Percentiles rank a stretch among this genome's conserved stretches.
Evolutionary conservation across 192 early-diverging fungal genomes (phyloP).

Genomic region (Haplosporangium gracile): DNA sequence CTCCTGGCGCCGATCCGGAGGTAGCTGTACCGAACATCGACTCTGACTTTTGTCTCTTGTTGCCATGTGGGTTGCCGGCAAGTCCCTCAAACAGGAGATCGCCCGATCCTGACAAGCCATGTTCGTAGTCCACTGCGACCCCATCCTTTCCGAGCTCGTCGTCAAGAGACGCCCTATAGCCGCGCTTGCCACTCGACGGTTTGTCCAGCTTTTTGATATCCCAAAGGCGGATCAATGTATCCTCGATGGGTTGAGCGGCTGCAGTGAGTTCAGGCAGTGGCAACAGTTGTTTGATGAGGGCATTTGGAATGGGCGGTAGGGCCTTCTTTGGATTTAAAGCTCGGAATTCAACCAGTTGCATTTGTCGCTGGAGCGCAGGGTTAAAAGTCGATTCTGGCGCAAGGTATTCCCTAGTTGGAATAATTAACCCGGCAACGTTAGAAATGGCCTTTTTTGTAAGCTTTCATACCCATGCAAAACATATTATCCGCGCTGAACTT

Average conservation of each 20-base stretch:
- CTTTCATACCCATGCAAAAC: not conserved
- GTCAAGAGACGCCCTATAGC: slow-evolving; percentile 36
- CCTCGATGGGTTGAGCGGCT: slow-evolving; percentile 49
- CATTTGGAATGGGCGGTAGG: slow-evolving; percentile 64
- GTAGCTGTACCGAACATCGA: slow-evolving; percentile 43
- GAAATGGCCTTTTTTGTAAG: not conserved
- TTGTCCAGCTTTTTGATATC: slow-evolving; percentile 67
- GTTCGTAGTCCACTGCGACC: not conserved
- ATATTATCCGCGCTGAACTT: slow-evolving; percentile 15
- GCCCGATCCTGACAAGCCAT: slow-evolving; percentile 2
- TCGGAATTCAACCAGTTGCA: slow-evolving; percentile 68
- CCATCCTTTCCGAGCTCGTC: slow-evolving; percentile 38
- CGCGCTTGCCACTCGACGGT: slow-evolving; percentile 27
- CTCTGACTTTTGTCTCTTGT: slow-evolving; percentile 45
- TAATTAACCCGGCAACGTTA: not conserved
- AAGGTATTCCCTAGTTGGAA: slow-evolving; percentile 61
- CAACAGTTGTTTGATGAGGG: slow-evolving; percentile 61
- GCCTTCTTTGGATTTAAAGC: slow-evolving; percentile 63
- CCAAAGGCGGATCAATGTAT: slow-evolving; percentile 64
- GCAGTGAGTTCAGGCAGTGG: slow-evolving; percentile 60
- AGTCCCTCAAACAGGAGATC: slow-evolving; percentile 34
- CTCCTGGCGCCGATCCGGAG: slow-evolving; percentile 22
- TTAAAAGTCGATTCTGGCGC: slow-evolving; percentile 70
- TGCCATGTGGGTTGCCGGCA: not conserved
- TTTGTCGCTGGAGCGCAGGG: slow-evolving; percentile 68